Evolutionary conservation across 1,284 basidiomycete genomes (phyloP), one percentile per base, ranked within the genome.

Genomic region (Ganoderma lingzhi): DNA sequence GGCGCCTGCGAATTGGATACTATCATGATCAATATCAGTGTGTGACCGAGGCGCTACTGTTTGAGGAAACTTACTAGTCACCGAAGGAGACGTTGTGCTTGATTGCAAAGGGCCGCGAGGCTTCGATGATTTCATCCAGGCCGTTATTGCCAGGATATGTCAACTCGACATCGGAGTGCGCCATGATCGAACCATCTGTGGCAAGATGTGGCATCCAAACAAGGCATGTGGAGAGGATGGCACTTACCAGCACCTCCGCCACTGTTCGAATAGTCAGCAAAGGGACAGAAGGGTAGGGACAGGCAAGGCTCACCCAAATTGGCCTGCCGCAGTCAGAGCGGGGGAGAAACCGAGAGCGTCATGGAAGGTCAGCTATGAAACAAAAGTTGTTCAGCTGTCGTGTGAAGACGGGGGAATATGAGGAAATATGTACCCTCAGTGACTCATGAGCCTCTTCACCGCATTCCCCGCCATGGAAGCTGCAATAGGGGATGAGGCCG

Each of bases 1-100:
- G 4, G 79, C 79, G 37, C 76, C 78, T 15, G 79, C 77, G 63
- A 80, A 78, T 62, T 78, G 77, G 63, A 80, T 79, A 66, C 77
- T 79, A 68, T 65, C 3, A 45, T 41, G 37, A 44, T 2, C 41
- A 3, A 14, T 1, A 32, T 62, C 14, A 69, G 64, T 28, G 15
- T 32, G 4, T 15, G 15, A 32, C 15, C n/a, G 59, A 58, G 44
- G 45, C 19, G 19, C 30, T 17, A 51, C 17, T 23, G 51, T 39
- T 17, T 4, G 45, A 23, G 10, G n/a, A 41, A 9, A 37, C 76
- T 64, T 69, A 78, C 77, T 79, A 77, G 73, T 80, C 79, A 53
- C 77, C 78, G 53, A 78, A 71, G 39, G 78, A 76, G 30, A 78
- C 76, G 73, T 75, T 76, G 76, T 79, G 74, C 69, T 68, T 75